Evolutionary conservation across 148 eudicot species (phyloP).

Genomic region (Silene conica): DNA sequence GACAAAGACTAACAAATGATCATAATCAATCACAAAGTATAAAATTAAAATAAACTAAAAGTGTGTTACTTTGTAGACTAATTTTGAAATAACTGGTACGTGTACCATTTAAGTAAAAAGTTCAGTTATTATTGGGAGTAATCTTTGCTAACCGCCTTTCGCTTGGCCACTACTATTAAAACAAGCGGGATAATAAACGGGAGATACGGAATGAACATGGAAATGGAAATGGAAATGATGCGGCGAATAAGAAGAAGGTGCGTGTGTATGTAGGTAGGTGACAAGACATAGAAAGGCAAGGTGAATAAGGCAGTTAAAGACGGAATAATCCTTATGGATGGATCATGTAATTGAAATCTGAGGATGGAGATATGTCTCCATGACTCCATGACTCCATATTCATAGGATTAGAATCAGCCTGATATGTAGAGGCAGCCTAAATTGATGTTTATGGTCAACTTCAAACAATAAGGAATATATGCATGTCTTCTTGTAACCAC

Average conservation of each 20-base stretch:
- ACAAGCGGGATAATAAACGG: not conserved
- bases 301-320: not conserved
- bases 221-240: not conserved
- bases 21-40: no score
- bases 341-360: not conserved
- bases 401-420: slow-evolving; percentile 1
- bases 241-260: not conserved
- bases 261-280: not conserved
- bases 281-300: not conserved
- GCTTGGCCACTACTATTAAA: no score
- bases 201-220: not conserved
- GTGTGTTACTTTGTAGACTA: no score
- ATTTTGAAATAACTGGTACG: no score
- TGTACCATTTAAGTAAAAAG: no score
- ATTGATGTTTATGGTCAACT: not conserved
- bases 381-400: not conserved
- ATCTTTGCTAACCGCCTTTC: no score
- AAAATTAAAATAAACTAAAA: no score
- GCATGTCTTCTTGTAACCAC: slow-evolving; percentile 1
- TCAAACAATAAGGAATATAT: not conserved
- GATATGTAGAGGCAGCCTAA: slow-evolving; percentile 10
- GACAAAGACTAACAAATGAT: no score
- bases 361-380: not conserved
- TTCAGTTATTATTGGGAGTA: no score
- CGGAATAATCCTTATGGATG: not conserved